Conservation (phyloP, 768 basidiomycete species). For the Trametes meyenii region DNA sequence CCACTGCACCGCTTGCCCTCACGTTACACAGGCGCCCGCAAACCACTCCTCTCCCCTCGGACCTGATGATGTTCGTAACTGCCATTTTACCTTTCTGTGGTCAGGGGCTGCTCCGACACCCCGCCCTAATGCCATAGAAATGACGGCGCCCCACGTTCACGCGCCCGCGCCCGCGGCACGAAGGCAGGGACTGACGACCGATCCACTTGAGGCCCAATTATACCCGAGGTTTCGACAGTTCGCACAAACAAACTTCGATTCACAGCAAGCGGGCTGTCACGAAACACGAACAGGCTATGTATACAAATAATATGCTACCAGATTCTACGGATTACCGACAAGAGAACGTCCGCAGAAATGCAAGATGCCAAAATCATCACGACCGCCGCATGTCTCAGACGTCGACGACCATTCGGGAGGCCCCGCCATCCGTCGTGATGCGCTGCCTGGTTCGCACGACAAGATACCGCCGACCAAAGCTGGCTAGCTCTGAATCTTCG, state of each 20-base stretch:
- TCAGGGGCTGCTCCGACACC: background rate
- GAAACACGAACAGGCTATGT: too few relatives aligned
- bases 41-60: background rate
- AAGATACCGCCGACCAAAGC: constrained; percentile 23
- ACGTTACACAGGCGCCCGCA: background rate
- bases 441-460: constrained; percentile 22
- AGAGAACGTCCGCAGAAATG: background rate
- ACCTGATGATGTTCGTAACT: background rate
- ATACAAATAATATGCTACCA: too few relatives aligned
- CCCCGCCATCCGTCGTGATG: constrained; percentile 24
- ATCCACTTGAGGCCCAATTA: too few relatives aligned
- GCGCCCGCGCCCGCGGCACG: too few relatives aligned
- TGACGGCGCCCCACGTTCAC: background rate
- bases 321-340: background rate
- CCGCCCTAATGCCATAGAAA: background rate
- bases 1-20: background rate
- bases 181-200: too few relatives aligned
- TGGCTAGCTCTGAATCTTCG: constrained; percentile 20
- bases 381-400: background rate
- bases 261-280: too few relatives aligned
- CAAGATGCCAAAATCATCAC: background rate
- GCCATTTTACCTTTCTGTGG: background rate
- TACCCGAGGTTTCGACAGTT: too few relatives aligned
- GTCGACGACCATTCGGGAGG: constrained; percentile 21
- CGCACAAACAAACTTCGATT: too few relatives aligned